Evolutionary conservation across 768 basidiomycete genomes (phyloP).

Genomic region (Leccinum uliginosum): DNA sequence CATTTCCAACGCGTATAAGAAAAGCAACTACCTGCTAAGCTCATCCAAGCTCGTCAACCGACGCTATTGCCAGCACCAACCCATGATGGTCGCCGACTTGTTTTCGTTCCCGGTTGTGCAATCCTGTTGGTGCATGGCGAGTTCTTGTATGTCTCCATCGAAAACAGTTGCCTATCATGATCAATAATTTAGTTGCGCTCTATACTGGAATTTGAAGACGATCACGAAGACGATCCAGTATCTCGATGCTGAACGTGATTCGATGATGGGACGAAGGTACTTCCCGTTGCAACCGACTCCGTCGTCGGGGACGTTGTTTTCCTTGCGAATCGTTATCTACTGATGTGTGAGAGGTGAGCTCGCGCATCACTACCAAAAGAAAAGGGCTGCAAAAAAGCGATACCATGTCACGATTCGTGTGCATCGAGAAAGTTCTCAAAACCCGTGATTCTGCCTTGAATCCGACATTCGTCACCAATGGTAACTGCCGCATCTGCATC

Average conservation of each 20-base stretch:
- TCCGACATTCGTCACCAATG: conserved; percentile 39
- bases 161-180: conserved; percentile 35
- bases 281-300: conserved; percentile 48
- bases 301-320: conserved; percentile 51
- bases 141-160: conserved; percentile 13
- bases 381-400: conserved; percentile 26
- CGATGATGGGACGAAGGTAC: conserved; percentile 43
- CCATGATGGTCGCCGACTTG: conserved; percentile 17
- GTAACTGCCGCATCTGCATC: conserved; percentile 37
- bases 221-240: conserved; percentile 53
- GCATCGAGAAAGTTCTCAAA: conserved; percentile 44
- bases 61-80: conserved; percentile 40
- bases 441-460: conserved; percentile 46
- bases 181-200: conserved; percentile 35
- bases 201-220: conserved; percentile 45
- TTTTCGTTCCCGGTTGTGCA: conserved; percentile 46
- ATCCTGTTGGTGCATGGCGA: conserved; percentile 38
- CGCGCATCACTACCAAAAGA: not conserved
- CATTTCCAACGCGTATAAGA: conserved; percentile 38
- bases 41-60: conserved; percentile 21
- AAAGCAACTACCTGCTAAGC: conserved; percentile 14
- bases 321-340: conserved; percentile 47
- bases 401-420: conserved; percentile 36
- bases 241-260: conserved; percentile 51
- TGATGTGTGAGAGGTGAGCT: conserved; percentile 43